Base-by-base conservation (phyloP, 2,329 filamentous ascomycete species). In the Periconia macrospinosa region DNA sequence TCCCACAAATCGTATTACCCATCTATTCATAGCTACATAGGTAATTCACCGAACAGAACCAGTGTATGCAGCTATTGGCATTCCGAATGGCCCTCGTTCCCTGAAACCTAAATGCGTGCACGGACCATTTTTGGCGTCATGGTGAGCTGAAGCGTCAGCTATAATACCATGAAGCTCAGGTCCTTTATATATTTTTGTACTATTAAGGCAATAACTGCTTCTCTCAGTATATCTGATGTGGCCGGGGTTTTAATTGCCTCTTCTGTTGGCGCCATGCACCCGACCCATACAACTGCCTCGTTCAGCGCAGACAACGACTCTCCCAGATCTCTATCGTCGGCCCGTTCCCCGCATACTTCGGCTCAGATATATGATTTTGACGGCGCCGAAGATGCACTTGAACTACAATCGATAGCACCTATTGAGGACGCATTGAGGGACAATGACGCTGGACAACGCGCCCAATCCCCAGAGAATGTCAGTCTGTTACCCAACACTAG, bases 391-490 rank as follows among this genome's bases (percentile, higher is more conserved):
- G 56, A 69, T 19, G 53, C 67, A 2, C 69, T 69, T 48, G 65
- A 72, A 51, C 27, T 72, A 20, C 59, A 53, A 35, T 53, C 58
- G 1, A 59, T 69, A n/a, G 20, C 59, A 3, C 50, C 60, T 11
- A 46, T 19, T 23, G 48, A 41, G 30, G 50, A 43, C 40, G 47
- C 14, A 13, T n/a, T n/a, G 18, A 10, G 20, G 41, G 57, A 54
- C 41, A 43, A 59, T 40, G 55, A 58, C 6, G 48, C 51, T 15
- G 18, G 42, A 11, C 47, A 58, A 9, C 53, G 52, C 20, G 47
- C 58, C 19, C 51, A 49, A 19, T 59, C 65, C 15, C 58, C 57
- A 5, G 68, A 72, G 30, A 65, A 69, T 19, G 69, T 70, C 30
- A 59, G 55, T n/a, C 43, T 67, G 15, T 47, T 63, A 13, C 58